These are phyloP conservation scores for Neocucurbitaria cava DNA, from an alignment of 2,329 filamentous ascomycete genomes.

Conservation along the genomic window DNA sequence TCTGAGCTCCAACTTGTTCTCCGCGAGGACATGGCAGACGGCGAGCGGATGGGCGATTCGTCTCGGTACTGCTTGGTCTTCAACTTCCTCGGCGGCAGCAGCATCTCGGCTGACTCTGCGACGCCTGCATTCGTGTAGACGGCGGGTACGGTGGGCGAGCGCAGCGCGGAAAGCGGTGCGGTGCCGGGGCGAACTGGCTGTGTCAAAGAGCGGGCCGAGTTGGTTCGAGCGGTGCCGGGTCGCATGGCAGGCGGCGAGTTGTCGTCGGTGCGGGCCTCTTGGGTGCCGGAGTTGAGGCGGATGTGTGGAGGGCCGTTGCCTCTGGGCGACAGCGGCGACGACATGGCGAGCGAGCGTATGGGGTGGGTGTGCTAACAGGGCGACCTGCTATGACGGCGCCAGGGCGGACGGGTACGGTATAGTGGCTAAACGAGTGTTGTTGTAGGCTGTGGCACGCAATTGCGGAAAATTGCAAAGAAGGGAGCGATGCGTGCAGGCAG, in stretches of 20 bases:
- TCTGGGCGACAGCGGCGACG: conserved; percentile 41
- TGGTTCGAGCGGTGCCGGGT: conserved; percentile 49
- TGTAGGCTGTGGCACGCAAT: conserved; percentile 38
- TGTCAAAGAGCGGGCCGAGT: conserved; percentile 56
- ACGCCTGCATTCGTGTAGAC: conserved; percentile 45
- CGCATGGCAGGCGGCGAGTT: conserved; percentile 35
- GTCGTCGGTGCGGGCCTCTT: conserved; percentile 57
- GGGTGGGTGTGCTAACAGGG: conserved; percentile 30
- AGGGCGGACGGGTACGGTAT: conserved; percentile 20
- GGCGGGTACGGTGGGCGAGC: conserved; percentile 34
- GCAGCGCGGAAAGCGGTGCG: conserved; percentile 36
- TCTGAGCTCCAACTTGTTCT: conserved; percentile 72
- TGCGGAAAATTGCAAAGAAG: conserved; percentile 30
- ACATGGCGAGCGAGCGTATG: conserved; percentile 41
- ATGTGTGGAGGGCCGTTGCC: conserved; percentile 62
- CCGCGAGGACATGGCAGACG: conserved; percentile 64
- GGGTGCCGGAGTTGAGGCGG: conserved; percentile 67
- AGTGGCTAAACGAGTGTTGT: conserved; percentile 36
- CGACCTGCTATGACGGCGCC: conserved; percentile 29
- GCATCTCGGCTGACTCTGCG: conserved; percentile 57
- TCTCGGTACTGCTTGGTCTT: conserved; percentile 60
- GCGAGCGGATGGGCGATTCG: conserved; percentile 58
- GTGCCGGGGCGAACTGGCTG: conserved; percentile 47
- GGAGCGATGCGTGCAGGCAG: conserved; percentile 20
- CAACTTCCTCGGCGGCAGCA: conserved; percentile 58